Percentiles rank a stretch among this genome's conserved stretches.
Conservation (phyloP, 129 eudicot genomes). For the Dittrichia graveolens region DNA sequence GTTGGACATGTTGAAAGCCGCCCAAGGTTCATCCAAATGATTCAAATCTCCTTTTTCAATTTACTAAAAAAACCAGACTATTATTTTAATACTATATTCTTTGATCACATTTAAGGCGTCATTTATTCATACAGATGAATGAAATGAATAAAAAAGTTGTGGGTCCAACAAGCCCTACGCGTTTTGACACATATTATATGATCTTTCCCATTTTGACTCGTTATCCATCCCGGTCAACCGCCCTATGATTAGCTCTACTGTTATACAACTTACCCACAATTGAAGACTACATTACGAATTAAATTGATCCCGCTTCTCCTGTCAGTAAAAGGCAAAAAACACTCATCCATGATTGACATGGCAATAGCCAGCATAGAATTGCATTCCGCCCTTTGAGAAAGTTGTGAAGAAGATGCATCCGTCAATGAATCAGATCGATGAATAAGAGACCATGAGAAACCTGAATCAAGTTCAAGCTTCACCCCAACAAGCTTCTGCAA, state of each 20-base stretch:
- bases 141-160: too few relatives aligned
- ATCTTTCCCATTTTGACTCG: too few relatives aligned
- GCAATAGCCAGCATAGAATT: slow-evolving; percentile 93
- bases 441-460: slow-evolving; percentile 80
- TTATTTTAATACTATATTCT: not conserved
- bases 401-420: slow-evolving; percentile 43
- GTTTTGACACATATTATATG: too few relatives aligned
- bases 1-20: not conserved
- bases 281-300: slow-evolving; percentile 83
- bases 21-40: not conserved
- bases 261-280: slow-evolving; percentile 69
- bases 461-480: slow-evolving; percentile 78
- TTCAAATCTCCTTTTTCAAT: not conserved
- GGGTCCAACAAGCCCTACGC: too few relatives aligned
- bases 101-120: not conserved
- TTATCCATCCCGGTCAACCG: too few relatives aligned
- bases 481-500: slow-evolving; percentile 84
- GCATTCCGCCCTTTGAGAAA: slow-evolving; percentile 65
- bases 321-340: slow-evolving; percentile 81
- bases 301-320: slow-evolving; percentile 76
- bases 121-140: not conserved
- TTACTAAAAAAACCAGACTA: not conserved
- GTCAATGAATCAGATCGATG: slow-evolving; percentile 52
- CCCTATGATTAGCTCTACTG: not conserved
- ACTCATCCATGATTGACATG: slow-evolving; percentile 82